Evolutionary conservation across 2,329 filamentous ascomycete species (phyloP).

Genomic region (Clonostachys chloroleuca): DNA sequence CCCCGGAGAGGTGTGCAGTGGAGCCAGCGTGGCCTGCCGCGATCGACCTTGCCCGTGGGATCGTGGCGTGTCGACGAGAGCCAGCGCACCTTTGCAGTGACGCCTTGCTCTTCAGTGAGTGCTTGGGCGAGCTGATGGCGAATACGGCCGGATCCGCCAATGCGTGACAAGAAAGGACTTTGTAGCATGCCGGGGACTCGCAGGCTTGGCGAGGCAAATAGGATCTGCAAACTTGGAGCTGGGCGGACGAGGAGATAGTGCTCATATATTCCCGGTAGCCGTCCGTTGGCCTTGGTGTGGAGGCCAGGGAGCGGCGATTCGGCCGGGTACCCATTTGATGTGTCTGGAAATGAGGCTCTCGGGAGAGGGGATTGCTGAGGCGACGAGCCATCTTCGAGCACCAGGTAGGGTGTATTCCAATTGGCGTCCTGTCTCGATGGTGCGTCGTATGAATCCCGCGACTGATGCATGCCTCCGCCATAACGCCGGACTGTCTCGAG

Average conservation of each 20-base stretch:
- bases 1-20: slow-evolving; percentile 72
- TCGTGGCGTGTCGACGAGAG: slow-evolving; percentile 35
- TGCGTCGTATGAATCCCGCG: slow-evolving; percentile 14
- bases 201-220: slow-evolving; percentile 65
- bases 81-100: slow-evolving; percentile 74
- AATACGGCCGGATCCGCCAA: slow-evolving; percentile 42
- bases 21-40: slow-evolving; percentile 66
- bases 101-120: slow-evolving; percentile 62
- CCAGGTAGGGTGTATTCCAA: slow-evolving; percentile 33
- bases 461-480: slow-evolving; percentile 58
- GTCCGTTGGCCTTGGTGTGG: slow-evolving; percentile 9
- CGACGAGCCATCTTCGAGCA: slow-evolving; percentile 28
- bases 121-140: slow-evolving; percentile 49
- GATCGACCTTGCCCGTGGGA: slow-evolving; percentile 2
- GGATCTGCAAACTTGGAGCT: slow-evolving; percentile 59
- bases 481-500: slow-evolving; percentile 57
- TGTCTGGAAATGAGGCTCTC: no score
- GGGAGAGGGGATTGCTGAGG: not conserved
- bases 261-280: slow-evolving; percentile 31
- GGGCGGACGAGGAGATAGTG: slow-evolving; percentile 63
- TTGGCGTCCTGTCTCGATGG: slow-evolving; percentile 22
- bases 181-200: slow-evolving; percentile 65
- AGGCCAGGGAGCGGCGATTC: not conserved
- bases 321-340: not conserved
- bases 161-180: slow-evolving; percentile 48